Base-by-base conservation (phyloP, 169 alveolate genomes). In the Cryptosporidium sp. region DNA sequence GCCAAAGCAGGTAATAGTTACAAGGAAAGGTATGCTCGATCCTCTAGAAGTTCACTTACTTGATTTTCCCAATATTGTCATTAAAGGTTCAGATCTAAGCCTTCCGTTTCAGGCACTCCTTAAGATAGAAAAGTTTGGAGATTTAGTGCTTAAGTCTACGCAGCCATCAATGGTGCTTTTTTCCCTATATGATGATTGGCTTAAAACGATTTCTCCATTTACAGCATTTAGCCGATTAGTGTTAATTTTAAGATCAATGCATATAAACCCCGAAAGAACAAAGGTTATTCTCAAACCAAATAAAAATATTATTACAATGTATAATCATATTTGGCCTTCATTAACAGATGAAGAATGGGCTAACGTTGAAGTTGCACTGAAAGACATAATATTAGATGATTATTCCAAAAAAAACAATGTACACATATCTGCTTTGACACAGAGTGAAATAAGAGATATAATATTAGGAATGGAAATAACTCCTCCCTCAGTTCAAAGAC, bases 281-380 rank as follows among this genome's bases (percentile, higher is more conserved):
- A 98, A 98, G 94, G 97, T 97, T 68, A 95, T 99, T 68, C 91
- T 99, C 74, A 97, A 95, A 75, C 99, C 99, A 9, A 97, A 97
- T 92, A 97, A 97, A 93, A 94, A 97, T 68, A 97, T 98, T 10
- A 95, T 97, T n/a, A 99, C 99, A 52, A 96, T 96, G 71, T 99
- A 99, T n/a, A 99, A 98, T 93, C 99, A 99, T 93, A 97, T 99
- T 74, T 99, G 99, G 99, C 99, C 99, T 61, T 95, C 98, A 51
- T 94, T 99, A 85, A 97, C 99, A 35, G 99, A 97, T 86, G 99
- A 97, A 68, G 99, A 99, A 95, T 99, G 99, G 99, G 97, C 98
- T 29, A 97, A 97, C 85, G 99, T 98, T 23, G 99, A 99, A 94
- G 99, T 98, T 37, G 99, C 98, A 91, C 93, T 99, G 67, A 98